Evolutionary conservation across 805 yeast species (phyloP).

Genomic region (Ogataea pini): DNA sequence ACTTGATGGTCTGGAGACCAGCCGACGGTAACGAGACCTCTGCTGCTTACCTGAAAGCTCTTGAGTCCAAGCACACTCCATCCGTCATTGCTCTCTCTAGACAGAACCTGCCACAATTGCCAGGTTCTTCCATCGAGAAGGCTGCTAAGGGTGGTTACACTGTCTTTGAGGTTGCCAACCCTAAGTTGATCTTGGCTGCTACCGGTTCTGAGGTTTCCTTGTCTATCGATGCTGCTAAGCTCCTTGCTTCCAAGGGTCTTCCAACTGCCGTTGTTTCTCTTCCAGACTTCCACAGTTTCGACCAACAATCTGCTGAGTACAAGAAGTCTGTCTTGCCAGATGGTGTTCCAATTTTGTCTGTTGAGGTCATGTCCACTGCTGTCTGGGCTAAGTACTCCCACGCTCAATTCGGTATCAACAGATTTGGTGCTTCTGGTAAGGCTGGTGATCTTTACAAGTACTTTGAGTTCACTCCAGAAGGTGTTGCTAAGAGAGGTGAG

Average conservation of each 20-base stretch:
- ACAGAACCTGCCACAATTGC: conserved; percentile 91
- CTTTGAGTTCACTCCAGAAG: conserved; percentile 92
- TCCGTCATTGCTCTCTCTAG: conserved; percentile 75
- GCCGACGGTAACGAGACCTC: conserved; percentile 90
- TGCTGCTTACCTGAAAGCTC: conserved; percentile 74
- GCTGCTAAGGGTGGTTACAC: conserved; percentile 96
- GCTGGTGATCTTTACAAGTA: conserved; percentile 76
- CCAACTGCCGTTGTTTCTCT: conserved; percentile 84
- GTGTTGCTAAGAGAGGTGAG: conserved; percentile 81
- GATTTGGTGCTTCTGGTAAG: conserved; percentile 96
- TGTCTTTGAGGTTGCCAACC: conserved; percentile 53
- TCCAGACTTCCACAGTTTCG: conserved; percentile 92
- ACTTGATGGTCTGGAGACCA: conserved; percentile 86
- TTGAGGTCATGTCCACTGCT: conserved; percentile 87
- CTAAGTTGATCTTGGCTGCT: conserved; percentile 77
- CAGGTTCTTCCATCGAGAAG: conserved; percentile 87
- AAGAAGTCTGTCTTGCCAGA: conserved; percentile 87
- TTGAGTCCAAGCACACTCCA: conserved; percentile 65
- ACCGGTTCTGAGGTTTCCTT: conserved; percentile 94
- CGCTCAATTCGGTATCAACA: conserved; percentile 92
- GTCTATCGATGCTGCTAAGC: conserved; percentile 79
- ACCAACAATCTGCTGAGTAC: conserved; percentile 78
- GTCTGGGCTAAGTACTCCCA: conserved; percentile 97
- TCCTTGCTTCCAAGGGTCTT: conserved; percentile 62
- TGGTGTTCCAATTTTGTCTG: conserved; percentile 88